Evolutionary conservation across 2,329 filamentous ascomycete genomes (phyloP).

Genomic region (Didymella keratinophila): DNA sequence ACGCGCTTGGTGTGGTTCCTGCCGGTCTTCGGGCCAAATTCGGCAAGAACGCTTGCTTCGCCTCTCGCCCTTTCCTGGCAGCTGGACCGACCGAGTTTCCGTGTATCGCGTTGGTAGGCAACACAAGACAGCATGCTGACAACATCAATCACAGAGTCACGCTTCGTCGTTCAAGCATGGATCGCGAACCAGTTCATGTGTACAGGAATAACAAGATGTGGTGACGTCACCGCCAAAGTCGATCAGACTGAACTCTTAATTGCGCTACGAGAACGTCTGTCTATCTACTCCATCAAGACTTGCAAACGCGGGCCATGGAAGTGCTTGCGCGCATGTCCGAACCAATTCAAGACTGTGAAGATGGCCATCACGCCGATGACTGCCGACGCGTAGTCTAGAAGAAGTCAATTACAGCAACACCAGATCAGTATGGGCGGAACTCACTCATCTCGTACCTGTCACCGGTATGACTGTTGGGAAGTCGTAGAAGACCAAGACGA

Average conservation of each 20-base stretch:
- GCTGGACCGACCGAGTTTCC: neutral
- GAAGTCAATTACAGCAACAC: neutral
- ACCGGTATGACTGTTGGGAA: constrained; percentile 42
- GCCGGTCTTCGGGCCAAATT: neutral
- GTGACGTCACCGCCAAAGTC: neutral
- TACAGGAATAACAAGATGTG: neutral
- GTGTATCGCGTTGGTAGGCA: no score
- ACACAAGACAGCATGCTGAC: neutral
- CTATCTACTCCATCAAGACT: constrained; percentile 1
- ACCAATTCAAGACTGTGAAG: constrained; percentile 25
- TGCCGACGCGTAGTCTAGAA: constrained; percentile 24
- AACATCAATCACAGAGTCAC: neutral
- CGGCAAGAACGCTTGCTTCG: neutral
- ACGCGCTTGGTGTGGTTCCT: neutral
- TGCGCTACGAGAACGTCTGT: neutral
- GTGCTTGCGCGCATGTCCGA: constrained; percentile 23
- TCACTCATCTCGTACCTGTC: constrained; percentile 43
- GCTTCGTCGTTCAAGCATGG: neutral
- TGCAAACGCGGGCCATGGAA: constrained; percentile 25
- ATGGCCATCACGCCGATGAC: constrained; percentile 28
- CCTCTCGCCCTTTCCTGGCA: neutral
- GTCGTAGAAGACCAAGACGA: constrained; percentile 42
- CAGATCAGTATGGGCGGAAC: neutral
- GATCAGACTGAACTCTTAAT: neutral
- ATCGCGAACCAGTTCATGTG: neutral